Evolutionary conservation across 345 rosid species (phyloP).

Genomic region (Aegle marmelos): DNA sequence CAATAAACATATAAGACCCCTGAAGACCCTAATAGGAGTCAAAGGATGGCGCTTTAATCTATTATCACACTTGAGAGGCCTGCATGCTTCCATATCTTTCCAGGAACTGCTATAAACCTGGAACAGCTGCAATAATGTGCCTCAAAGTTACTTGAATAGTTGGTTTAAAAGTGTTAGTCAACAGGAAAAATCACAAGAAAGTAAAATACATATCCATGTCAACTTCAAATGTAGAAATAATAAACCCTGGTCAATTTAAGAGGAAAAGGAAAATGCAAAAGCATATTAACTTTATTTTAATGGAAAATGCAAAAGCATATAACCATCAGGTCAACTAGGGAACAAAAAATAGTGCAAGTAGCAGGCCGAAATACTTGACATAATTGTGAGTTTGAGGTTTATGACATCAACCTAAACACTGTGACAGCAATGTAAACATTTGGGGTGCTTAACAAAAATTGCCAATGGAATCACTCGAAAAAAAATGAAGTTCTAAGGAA

Average conservation of each 20-base stretch:
- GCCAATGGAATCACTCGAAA: background rate
- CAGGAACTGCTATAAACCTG: constrained; percentile 10
- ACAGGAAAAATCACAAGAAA: background rate
- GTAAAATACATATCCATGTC: background rate
- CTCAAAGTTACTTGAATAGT: constrained; percentile 19
- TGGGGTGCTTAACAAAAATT: background rate
- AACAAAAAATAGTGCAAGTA: background rate
- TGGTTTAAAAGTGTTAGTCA: background rate
- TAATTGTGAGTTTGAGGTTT: background rate
- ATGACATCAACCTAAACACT: background rate
- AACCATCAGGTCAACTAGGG: background rate
- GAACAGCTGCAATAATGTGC: constrained; percentile 38
- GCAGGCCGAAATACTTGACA: background rate
- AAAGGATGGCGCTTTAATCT: constrained; percentile 49
- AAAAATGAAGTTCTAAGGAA: background rate
- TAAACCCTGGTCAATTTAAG: background rate
- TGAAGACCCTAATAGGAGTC: constrained; percentile 54
- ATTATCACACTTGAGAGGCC: constrained; percentile 37
- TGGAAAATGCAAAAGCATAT: too few species aligned
- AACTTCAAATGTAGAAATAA: background rate
- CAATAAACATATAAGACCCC: constrained; percentile 61
- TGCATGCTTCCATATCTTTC: constrained; percentile 46
- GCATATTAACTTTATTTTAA: background rate
- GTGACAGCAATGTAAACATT: background rate
- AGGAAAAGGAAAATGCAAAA: background rate